Evolutionary conservation across 371 early-diverging fungal species (phyloP), one percentile per base, ranked within the genome.

Genomic region (Mortierella sp.): DNA sequence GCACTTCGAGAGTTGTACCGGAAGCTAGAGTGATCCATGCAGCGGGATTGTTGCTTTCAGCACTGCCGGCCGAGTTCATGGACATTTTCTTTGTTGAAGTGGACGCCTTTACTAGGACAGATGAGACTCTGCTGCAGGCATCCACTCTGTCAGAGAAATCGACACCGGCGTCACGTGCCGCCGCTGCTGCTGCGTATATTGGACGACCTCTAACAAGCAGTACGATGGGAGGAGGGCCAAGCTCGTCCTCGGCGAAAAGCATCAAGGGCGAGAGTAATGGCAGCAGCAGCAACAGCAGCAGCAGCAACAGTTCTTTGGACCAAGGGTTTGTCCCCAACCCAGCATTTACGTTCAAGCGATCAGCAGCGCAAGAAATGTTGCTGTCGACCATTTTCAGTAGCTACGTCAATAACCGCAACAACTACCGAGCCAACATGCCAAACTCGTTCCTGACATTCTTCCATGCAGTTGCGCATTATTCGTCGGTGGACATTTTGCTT

Each of bases 371-470:
- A 51, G 69, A 76, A 19, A 63, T 67, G 68, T 27, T 74, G 22
- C 82, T 21, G 72, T 83, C 53, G 78, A 56, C 64, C 8, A 43
- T 87, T 8, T 88, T 89, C 67, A 87, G 84, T 63, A 83, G 87
- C 56, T 89, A 89, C 53, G 81, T 80, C 5, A 86, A 82, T 63
- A 87, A 87, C 49, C 66, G 85, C n/a, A 82, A 85, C 65, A 88
- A 90, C 47, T 88, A 82, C 57, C 77, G 82, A 34, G 82, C 85
- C 59, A 88, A 86, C 44, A 81, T 81, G 25, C 86, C 90, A 44
- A 88, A 90, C 54, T 85, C 84, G 17, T 86, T 88, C 65, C 54
- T 90, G 49, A 84, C 87, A 0, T 73, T 90, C 39, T 87, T 87
- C 64, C 90, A 90, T 56, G 85, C 88, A 4, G 77, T 88, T 5